Conservation (phyloP, 1,284 basidiomycete genomes). For the Rhodofomes roseus region DNA sequence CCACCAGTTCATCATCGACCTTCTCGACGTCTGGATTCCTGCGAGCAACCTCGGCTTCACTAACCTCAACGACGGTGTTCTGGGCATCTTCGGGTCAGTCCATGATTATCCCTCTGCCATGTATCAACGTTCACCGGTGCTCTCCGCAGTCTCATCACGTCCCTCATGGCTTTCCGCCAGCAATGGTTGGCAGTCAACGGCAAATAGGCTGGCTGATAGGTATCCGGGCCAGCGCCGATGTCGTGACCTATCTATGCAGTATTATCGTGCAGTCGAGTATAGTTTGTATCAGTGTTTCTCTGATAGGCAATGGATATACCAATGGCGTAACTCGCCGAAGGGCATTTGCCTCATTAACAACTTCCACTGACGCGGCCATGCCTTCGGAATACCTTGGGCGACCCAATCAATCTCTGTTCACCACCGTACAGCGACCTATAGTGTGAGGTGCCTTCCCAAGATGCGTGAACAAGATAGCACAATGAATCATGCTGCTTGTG, state of each 20-base stretch:
- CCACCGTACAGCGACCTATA: background rate
- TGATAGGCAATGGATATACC: background rate
- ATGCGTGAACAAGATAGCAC: background rate
- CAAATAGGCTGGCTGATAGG: background rate
- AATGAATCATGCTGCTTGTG: slow-evolving; percentile 13
- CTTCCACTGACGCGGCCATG: background rate
- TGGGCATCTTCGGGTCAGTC: slow-evolving; percentile 81
- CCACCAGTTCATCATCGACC: slow-evolving; percentile 79
- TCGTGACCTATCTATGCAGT: background rate
- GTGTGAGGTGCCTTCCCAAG: background rate
- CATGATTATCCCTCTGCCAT: background rate
- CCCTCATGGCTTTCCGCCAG: slow-evolving; percentile 47
- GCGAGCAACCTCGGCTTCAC: slow-evolving; percentile 80
- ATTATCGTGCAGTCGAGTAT: background rate
- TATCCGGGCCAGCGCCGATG: background rate
- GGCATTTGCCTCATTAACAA: background rate
- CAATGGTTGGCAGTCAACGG: slow-evolving; percentile 49
- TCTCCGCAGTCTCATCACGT: slow-evolving; percentile 52
- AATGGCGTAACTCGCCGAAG: background rate
- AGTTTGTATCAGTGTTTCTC: background rate
- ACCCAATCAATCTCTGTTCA: background rate
- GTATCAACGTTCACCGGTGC: slow-evolving; percentile 6
- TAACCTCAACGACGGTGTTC: slow-evolving; percentile 80
- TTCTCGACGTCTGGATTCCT: slow-evolving; percentile 86
- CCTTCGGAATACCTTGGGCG: background rate